Conservation (phyloP, 352 stramenopile species). For the Vaucheria bursata region DNA sequence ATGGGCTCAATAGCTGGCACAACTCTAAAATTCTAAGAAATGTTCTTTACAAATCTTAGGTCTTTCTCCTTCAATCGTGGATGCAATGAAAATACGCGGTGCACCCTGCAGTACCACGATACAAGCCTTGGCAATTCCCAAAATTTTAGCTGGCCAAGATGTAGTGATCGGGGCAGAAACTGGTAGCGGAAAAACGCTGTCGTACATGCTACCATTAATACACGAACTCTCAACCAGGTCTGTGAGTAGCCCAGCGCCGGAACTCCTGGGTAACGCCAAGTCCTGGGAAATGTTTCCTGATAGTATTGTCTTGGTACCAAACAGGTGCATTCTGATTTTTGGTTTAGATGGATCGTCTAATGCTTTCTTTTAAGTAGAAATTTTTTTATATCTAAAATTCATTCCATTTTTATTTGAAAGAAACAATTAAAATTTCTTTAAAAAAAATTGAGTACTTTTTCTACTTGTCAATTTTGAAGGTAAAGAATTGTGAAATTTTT, state of each 20-base stretch:
- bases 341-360: no score
- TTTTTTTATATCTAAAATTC: no score
- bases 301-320: constrained; percentile 38
- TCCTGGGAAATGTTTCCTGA: constrained; percentile 44
- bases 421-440: no score
- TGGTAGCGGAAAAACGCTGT: constrained; percentile 78
- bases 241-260: neutral
- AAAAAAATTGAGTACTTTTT: no score
- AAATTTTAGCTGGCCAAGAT: constrained; percentile 51
- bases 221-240: neutral
- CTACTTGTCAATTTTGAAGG: no score
- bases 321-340: no score
- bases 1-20: neutral
- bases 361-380: no score
- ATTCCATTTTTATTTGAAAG: no score
- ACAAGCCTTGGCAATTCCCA: constrained; percentile 48
- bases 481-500: no score
- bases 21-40: no score
- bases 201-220: constrained; percentile 66
- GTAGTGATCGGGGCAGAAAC: constrained; percentile 73
- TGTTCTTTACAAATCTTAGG: neutral
- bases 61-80: neutral
- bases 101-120: constrained; percentile 11
- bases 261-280: constrained; percentile 26
- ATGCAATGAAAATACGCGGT: neutral